phyloP scores from a whole-genome alignment of 495 filamentous ascomycete genomes.

The Cercophora samala region DNA sequence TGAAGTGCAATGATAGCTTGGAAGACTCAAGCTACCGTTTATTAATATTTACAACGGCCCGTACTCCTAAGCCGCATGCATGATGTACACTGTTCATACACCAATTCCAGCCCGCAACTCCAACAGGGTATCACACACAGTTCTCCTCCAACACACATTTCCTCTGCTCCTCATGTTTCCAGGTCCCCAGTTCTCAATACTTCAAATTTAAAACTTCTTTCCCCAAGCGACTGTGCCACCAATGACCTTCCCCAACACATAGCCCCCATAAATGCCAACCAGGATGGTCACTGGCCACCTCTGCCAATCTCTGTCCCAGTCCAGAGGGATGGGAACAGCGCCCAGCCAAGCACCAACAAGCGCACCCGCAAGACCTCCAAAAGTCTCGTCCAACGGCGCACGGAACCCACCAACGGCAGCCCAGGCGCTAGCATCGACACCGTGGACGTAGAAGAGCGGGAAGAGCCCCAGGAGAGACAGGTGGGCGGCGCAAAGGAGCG shows the following conservation, averaged over 20 bases:
- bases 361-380: slow-evolving; percentile 63
- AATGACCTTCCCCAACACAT: slow-evolving; percentile 36
- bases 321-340: slow-evolving; percentile 88
- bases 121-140: slow-evolving; percentile 4
- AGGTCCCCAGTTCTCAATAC: not conserved
- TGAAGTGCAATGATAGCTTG: no score
- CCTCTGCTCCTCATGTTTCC: not conserved
- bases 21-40: not conserved
- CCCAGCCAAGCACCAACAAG: slow-evolving; percentile 71
- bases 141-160: not conserved
- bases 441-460: slow-evolving; percentile 77
- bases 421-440: slow-evolving; percentile 73
- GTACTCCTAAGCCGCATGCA: not conserved
- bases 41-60: not conserved
- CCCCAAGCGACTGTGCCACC: slow-evolving; percentile 42
- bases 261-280: slow-evolving; percentile 41
- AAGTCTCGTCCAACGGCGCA: slow-evolving; percentile 62
- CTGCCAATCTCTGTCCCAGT: slow-evolving; percentile 97
- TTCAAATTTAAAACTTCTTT: slow-evolving; percentile 32
- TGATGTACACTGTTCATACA: not conserved
- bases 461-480: slow-evolving; percentile 71
- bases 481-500: slow-evolving; percentile 74
- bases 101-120: not conserved
- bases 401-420: slow-evolving; percentile 58
- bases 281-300: slow-evolving; percentile 90